Evolutionary conservation across 1,139 yeast genomes (phyloP).

Genomic region (Yamadazyma blattariae): DNA sequence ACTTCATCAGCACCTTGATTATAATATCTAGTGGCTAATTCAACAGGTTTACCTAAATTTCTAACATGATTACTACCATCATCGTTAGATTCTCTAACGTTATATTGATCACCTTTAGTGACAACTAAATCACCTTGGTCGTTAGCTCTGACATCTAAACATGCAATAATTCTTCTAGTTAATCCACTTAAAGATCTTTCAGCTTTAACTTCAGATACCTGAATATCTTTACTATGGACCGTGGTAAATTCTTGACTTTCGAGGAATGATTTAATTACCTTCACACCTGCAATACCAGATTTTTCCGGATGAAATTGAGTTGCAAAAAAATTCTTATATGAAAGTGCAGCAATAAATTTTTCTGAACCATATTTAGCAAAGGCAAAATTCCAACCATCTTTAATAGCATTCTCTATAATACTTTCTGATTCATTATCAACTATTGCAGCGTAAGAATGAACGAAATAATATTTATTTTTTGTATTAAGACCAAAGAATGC

Average conservation of each 20-base stretch:
- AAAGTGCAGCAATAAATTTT: conserved; percentile 77
- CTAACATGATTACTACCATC: conserved; percentile 57
- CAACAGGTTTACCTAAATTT: conserved; percentile 94
- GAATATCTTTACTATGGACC: conserved; percentile 18
- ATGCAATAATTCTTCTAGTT: conserved; percentile 88
- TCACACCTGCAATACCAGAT: conserved; percentile 86
- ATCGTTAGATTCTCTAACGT: conserved; percentile 71
- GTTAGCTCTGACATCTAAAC: conserved; percentile 93
- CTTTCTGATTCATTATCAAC: conserved; percentile 33
- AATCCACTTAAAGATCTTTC: conserved; percentile 65
- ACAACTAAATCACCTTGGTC: conserved; percentile 94
- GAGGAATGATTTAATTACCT: conserved; percentile 69
- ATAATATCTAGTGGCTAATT: conserved; percentile 85
- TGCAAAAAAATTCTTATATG: conserved; percentile 77
- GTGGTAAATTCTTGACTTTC: conserved; percentile 40
- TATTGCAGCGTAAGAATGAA: conserved; percentile 87
- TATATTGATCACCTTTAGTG: conserved; percentile 97
- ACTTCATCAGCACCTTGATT: conserved; percentile 96
- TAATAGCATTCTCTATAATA: conserved; percentile 26
- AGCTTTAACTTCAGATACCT: conserved; percentile 18
- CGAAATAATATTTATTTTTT: conserved; percentile 78
- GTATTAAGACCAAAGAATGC: conserved; percentile 32
- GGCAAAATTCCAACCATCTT: conserved; percentile 76
- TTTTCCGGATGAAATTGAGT: conserved; percentile 98
- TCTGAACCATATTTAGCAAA: conserved; percentile 75